Evolutionary conservation across 2,329 filamentous ascomycete species (phyloP), one percentile per base, ranked within the genome.

Genomic region (Aspergillus fructus): DNA sequence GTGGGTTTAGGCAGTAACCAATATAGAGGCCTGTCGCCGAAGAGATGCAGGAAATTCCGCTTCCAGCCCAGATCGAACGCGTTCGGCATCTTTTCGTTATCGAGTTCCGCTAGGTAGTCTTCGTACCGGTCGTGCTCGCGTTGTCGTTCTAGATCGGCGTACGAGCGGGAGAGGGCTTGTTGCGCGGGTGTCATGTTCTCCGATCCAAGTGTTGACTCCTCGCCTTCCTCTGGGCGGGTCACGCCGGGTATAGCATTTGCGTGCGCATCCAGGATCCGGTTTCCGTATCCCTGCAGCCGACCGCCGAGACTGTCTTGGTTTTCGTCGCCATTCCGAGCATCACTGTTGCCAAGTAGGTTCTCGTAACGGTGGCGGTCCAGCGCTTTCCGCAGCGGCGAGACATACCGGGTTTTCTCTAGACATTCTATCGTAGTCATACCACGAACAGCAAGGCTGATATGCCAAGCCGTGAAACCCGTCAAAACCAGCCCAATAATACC

Each of bases 381-480:
- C 49, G 84, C 84, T 69, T 86, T 86, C 56, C 89, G 84, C 59
- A 96, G 73, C 0, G 91, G 91, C 9, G 89, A 91, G 7, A 96
- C 83, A 75, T 99, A 99, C 55, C 94, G 85, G 2, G 93, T 97
- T 80, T 94, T 97, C 75, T 99, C 94, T 59, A 99, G 79, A 67
- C 89, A 96, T 74, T 99, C 94, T 58, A 99, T 97, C 3, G 94
- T 99, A 1, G 94, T 99, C 75, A 96, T 87, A 3, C 91, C 91
- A 24, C 84, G 83, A 53, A 84, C 78, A 1, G 91, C 90, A 1
- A 99, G 82, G 72, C 89, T 85, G 55, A 97, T 82, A 79, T 99
- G 94, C 93, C 94, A 99, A 1, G 79, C 83, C 0, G 93, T 96
- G 70, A 99, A 99, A 0, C 90, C 91, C 12, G 87, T 87, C 19